Percentiles rank a stretch among this genome's conserved stretches.
These are phyloP conservation scores for Alternaria conjuncta DNA, from an alignment of 2,329 filamentous ascomycete genomes.

Conservation along the genomic window DNA sequence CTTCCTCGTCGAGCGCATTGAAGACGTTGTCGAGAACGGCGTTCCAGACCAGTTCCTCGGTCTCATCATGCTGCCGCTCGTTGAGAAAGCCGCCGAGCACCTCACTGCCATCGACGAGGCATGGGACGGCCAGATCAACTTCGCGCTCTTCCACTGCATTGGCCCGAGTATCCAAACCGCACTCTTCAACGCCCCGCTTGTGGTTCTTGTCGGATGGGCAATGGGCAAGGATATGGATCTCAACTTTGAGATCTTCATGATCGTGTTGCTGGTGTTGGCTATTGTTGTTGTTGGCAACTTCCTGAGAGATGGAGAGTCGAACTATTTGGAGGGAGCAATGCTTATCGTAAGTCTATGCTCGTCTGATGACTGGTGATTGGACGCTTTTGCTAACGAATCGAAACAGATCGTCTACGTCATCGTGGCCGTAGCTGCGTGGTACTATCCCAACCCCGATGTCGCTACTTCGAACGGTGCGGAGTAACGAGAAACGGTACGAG, in stretches of 20 bases:
- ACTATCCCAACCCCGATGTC: slow-evolving; percentile 62
- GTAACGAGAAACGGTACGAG: neutral
- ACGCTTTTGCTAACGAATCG: neutral
- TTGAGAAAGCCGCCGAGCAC: slow-evolving; percentile 88
- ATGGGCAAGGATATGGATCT: slow-evolving; percentile 74
- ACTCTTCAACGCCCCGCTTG: slow-evolving; percentile 83
- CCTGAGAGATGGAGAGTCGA: slow-evolving; percentile 84
- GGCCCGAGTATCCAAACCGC: slow-evolving; percentile 89
- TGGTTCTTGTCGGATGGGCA: slow-evolving; percentile 84
- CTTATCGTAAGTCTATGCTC: slow-evolving; percentile 60
- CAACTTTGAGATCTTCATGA: slow-evolving; percentile 87
- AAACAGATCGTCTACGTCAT: slow-evolving; percentile 65
- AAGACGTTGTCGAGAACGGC: slow-evolving; percentile 62
- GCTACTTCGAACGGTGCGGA: slow-evolving; percentile 32
- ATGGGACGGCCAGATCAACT: slow-evolving; percentile 82
- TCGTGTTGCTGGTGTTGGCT: slow-evolving; percentile 78
- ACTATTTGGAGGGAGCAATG: slow-evolving; percentile 86
- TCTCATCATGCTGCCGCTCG: slow-evolving; percentile 78
- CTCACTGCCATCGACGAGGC: slow-evolving; percentile 84
- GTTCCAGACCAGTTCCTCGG: slow-evolving; percentile 64
- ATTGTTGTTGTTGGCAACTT: slow-evolving; percentile 90
- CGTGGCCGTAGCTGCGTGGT: slow-evolving; percentile 66
- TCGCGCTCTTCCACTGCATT: slow-evolving; percentile 83
- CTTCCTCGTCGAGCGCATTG: slow-evolving; percentile 76
- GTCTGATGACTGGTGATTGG: neutral